Evolutionary conservation across 805 yeast species (phyloP).

Genomic region (Suhomyces tanzawaensis): DNA sequence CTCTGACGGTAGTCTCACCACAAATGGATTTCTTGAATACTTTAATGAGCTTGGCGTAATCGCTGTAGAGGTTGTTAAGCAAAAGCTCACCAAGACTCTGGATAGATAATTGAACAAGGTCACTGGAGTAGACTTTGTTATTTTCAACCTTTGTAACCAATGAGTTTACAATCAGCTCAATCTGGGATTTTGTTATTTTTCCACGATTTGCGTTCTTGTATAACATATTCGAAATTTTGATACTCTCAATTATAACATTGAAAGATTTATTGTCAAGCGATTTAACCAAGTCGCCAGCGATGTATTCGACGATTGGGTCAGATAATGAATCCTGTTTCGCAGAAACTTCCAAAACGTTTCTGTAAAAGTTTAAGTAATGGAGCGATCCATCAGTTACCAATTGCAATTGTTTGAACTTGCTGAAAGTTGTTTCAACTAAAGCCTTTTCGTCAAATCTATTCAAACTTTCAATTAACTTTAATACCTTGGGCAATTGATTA

Average conservation of each 20-base stretch:
- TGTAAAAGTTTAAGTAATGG: conserved; percentile 28
- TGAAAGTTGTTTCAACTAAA: conserved; percentile 19
- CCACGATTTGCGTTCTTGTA: conserved; percentile 10
- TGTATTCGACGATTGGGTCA: conserved; percentile 15
- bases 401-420: conserved; percentile 15
- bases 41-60: conserved; percentile 8
- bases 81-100: conserved; percentile 23
- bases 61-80: conserved; percentile 8
- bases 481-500: conserved; percentile 21
- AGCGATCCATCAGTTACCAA: conserved; percentile 22
- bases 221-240: conserved; percentile 20
- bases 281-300: conserved; percentile 22
- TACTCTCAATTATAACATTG: conserved; percentile 27
- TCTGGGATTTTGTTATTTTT: conserved; percentile 4
- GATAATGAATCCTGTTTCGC: conserved; percentile 15
- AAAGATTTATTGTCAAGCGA: conserved; percentile 25
- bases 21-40: conserved; percentile 23
- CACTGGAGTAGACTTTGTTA: conserved; percentile 26
- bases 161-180: conserved; percentile 1
- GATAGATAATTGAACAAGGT: conserved; percentile 26
- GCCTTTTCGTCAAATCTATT: conserved; percentile 12
- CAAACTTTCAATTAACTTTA: conserved; percentile 28
- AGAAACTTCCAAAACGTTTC: conserved; percentile 20
- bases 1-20: conserved; percentile 26
- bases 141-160: conserved; percentile 16